Evolutionary conservation across 441 rosid species (phyloP), one percentile per base, ranked within the genome.

Genomic region (Aquilaria agallochum): DNA sequence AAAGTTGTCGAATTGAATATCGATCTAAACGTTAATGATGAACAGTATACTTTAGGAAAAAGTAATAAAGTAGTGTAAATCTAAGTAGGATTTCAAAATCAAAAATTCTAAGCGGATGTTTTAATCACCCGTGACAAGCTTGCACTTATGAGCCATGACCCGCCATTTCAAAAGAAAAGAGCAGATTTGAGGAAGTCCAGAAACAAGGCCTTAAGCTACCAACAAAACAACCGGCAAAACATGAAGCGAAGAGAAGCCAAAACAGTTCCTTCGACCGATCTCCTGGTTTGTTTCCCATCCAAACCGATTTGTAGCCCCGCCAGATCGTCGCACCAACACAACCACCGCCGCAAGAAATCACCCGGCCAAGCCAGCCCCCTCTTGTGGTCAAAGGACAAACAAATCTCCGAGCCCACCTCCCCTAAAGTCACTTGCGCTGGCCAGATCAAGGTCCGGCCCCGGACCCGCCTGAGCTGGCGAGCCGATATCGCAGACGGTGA

Each of bases 391-490:
- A 73, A 74, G 64, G 75, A 65, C 73, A 86, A 69, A 81, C 82
- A 72, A 67, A 76, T 82, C 46, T 62, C 81, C 0, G 96, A 93
- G 56, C 98, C 98, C 0, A 94, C 92, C n/a, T 94, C 98, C 5
- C 97, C 98, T 0, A 87, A 90, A 65, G 96, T 94, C 34, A 94
- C 92, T 0, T 94, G 98, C 30, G 91, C 90, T 0, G 98, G 98
- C 46, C 93, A 94, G 89, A 90, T 94, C 82, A 94, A 89, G 75
- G 93, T 89, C 40, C 72, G 78, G 71, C 83, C 85, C 31, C 83
- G 84, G 50, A 65, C 69, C 2, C 63, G 74, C 49, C 55, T 88
- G 36, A 87, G 74, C 67, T 90, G 97, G 97, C 96, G 88, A 72
- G 84, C 95, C 0, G 88, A 88, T 4, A 88, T 94, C 93, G 96